Conservation (phyloP, 1,139 yeast species). For the Eremothecium sinecaudum region DNA sequence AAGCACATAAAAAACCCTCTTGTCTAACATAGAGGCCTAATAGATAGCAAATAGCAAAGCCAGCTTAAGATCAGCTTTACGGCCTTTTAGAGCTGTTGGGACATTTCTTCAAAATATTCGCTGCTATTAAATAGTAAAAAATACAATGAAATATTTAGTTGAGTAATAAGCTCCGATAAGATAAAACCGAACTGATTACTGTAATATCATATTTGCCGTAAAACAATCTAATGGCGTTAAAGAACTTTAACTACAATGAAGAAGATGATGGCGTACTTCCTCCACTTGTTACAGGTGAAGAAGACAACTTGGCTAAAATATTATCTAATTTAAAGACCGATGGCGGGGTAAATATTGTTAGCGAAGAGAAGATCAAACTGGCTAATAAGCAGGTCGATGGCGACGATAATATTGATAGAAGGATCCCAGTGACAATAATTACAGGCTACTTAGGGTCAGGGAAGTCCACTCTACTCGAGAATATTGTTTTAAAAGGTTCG, state of each 20-base stretch:
- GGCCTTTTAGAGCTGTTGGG: too few relatives aligned
- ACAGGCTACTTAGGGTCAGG: conserved; percentile 97
- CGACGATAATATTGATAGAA: conserved; percentile 9
- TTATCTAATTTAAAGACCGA: conserved; percentile 19
- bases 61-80: too few relatives aligned
- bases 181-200: too few relatives aligned
- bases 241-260: conserved; percentile 23
- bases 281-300: conserved; percentile 38
- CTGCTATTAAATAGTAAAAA: too few relatives aligned
- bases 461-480: conserved; percentile 73
- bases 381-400: conserved; percentile 26
- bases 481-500: conserved; percentile 54
- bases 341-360: conserved; percentile 26
- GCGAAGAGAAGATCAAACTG: conserved; percentile 23
- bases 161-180: too few relatives aligned
- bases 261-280: conserved; percentile 43
- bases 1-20: too few relatives aligned
- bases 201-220: background rate
- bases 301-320: conserved; percentile 23
- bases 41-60: too few relatives aligned
- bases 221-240: conserved; percentile 11
- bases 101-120: too few relatives aligned
- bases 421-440: conserved; percentile 81
- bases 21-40: too few relatives aligned
- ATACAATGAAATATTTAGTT: too few relatives aligned